Conservation (phyloP, 805 yeast species). For the Monosporozyma siamensis region DNA sequence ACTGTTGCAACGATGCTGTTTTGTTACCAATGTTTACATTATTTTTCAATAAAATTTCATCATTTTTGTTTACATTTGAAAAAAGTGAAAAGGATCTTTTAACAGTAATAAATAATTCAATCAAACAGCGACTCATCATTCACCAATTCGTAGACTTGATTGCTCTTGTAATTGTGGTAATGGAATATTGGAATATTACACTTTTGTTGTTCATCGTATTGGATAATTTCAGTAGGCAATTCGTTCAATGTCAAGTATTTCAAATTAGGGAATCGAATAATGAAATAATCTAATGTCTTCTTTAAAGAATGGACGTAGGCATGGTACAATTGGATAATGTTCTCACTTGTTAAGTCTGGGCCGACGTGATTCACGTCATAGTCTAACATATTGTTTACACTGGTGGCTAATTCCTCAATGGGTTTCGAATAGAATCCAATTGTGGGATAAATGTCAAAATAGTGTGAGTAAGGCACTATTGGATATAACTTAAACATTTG, state of each 20-base stretch:
- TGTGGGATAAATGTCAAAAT: conserved; percentile 30
- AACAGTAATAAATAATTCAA: conserved; percentile 4
- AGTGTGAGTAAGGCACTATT: conserved; percentile 32
- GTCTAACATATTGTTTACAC: conserved; percentile 18
- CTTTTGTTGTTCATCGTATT: conserved; percentile 21
- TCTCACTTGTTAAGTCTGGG: conserved; percentile 14
- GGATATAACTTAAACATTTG: conserved; percentile 26
- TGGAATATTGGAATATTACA: conserved; percentile 25
- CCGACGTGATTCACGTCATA: conserved; percentile 7
- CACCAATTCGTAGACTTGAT: conserved; percentile 25
- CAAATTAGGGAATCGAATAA: conserved; percentile 22
- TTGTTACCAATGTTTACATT: not conserved
- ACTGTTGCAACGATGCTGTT: not conserved
- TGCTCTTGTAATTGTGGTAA: conserved; percentile 17
- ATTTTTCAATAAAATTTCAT: too few species aligned
- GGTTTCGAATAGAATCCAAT: conserved; percentile 30
- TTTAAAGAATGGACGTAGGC: conserved; percentile 30
- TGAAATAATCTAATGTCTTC: conserved; percentile 27
- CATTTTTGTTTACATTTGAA: not conserved
- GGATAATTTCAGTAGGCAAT: conserved; percentile 25
- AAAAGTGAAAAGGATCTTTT: too few species aligned
- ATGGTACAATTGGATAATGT: conserved; percentile 27
- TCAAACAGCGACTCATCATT: conserved; percentile 24
- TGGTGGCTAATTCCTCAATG: conserved; percentile 17
- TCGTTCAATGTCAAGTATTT: conserved; percentile 30